These are phyloP conservation scores for Pythium phragmiticola DNA, from an alignment of 352 stramenopile species.

Conservation along the genomic window DNA sequence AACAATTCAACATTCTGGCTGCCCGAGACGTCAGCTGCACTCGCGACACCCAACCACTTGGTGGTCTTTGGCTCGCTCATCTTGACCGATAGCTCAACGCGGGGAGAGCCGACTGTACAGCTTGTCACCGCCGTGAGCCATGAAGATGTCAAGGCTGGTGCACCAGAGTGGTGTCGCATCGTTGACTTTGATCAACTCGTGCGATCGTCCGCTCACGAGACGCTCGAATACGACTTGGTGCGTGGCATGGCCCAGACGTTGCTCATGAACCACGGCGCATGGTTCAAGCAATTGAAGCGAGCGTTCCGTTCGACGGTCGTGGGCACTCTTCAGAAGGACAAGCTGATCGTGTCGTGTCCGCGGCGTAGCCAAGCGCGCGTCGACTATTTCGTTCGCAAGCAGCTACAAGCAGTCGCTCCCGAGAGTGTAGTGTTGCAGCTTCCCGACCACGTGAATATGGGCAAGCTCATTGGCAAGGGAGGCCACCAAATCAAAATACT, in stretches of 20 bases:
- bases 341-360: conserved; percentile 11
- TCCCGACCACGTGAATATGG: conserved; percentile 2
- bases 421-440: conserved; percentile 2
- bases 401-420: neutral
- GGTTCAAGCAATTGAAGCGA: conserved; percentile 7
- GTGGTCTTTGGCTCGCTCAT: conserved; percentile 20
- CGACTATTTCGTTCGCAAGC: neutral
- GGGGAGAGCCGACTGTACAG: conserved; percentile 13
- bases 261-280: conserved; percentile 1
- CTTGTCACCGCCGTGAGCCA: conserved; percentile 6
- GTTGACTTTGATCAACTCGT: conserved; percentile 13
- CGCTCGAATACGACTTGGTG: neutral
- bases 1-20: neutral
- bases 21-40: neutral
- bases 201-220: neutral
- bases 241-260: neutral
- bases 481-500: conserved; percentile 1
- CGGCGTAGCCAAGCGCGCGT: conserved; percentile 1
- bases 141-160: conserved; percentile 18
- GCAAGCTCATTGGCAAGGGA: conserved; percentile 10
- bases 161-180: conserved; percentile 18
- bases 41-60: neutral
- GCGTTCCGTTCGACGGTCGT: neutral
- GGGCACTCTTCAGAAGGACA: neutral
- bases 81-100: conserved; percentile 9